phyloP scores from a whole-genome alignment of 768 basidiomycete species.

The Termitomyces sp. region DNA sequence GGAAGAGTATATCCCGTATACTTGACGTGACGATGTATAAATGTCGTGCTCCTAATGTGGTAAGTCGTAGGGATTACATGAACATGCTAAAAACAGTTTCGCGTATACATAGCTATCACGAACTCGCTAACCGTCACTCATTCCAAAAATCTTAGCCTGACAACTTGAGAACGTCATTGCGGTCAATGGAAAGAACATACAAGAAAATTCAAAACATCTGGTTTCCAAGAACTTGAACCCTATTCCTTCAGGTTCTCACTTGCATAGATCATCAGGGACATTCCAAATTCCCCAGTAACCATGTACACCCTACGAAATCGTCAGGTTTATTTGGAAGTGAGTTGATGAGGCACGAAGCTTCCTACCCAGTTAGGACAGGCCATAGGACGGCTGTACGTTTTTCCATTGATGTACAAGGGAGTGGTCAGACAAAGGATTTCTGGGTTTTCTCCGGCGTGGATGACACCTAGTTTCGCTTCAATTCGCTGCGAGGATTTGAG shows the following conservation, averaged over 20 bases:
- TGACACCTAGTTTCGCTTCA: slow-evolving; percentile 7
- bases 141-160: neutral
- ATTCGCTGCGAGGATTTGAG: neutral
- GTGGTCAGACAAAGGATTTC: slow-evolving; percentile 8
- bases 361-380: slow-evolving; percentile 12
- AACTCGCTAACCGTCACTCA: neutral
- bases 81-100: no score
- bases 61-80: no score
- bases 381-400: slow-evolving; percentile 2
- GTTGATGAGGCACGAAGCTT: neutral
- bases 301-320: neutral
- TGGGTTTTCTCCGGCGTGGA: slow-evolving; percentile 1
- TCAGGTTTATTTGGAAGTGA: neutral
- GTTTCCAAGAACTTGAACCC: neutral
- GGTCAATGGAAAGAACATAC: neutral
- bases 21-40: no score
- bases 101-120: no score
- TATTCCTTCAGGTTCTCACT: neutral
- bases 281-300: slow-evolving; percentile 14
- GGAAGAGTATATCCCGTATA: no score
- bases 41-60: no score
- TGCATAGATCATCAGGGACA: slow-evolving; percentile 7
- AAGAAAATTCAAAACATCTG: neutral
- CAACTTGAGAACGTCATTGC: neutral
- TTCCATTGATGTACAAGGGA: slow-evolving; percentile 5